Evolutionary conservation across 306 rosid genomes (phyloP).

Genomic region (Cajanus cajan): DNA sequence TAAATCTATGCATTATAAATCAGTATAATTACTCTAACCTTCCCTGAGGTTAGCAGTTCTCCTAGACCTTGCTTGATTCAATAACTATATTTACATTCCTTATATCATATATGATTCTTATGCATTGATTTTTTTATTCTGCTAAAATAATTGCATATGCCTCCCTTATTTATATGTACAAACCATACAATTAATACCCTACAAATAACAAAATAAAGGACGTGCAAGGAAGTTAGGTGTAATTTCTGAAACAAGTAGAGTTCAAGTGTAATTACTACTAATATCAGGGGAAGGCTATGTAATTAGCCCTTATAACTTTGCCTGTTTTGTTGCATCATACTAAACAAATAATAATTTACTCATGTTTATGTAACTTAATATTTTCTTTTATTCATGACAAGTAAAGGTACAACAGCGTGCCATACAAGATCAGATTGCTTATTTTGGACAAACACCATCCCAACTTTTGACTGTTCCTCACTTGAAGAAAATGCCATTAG

Average conservation of each 20-base stretch:
- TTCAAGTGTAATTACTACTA: not conserved
- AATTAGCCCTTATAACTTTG: not conserved
- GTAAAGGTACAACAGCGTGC: conserved; percentile 86
- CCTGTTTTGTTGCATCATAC: conserved; percentile 11
- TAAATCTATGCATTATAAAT: not conserved
- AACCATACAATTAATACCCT: not conserved
- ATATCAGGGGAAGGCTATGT: not conserved
- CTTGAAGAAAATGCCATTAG: conserved; percentile 71
- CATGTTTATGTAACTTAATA: conserved; percentile 12
- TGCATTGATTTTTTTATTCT: not conserved
- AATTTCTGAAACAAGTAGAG: not conserved
- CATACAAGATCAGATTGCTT: conserved; percentile 96
- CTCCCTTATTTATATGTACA: not conserved
- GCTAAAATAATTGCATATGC: not conserved
- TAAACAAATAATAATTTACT: not conserved
- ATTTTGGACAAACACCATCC: conserved; percentile 98
- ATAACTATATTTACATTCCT: not conserved
- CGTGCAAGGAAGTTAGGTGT: not conserved
- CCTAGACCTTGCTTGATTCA: not conserved
- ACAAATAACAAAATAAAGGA: not conserved
- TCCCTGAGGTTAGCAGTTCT: not conserved
- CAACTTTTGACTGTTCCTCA: conserved; percentile 93
- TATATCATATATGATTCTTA: not conserved
- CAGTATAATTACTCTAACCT: not conserved
- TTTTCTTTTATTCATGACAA: conserved; percentile 28